Conservation (phyloP, 2,329 filamentous ascomycete genomes). For the Cladosporium sp. region DNA sequence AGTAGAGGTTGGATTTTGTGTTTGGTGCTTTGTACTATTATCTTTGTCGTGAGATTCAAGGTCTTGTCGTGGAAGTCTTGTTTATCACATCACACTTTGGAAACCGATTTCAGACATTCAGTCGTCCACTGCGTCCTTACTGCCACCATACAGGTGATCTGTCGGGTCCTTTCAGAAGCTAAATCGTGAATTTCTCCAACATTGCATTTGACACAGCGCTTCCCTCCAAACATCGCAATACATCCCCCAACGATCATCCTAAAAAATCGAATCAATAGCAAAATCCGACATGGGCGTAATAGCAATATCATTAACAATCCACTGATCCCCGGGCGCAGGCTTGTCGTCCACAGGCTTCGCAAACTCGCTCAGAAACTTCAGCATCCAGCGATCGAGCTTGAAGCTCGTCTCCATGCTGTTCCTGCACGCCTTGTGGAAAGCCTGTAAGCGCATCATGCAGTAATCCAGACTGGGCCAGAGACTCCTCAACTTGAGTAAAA, state of each 20-base stretch:
- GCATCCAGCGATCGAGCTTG: constrained; percentile 26
- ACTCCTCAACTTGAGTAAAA: constrained; percentile 4
- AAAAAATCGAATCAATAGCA: constrained; percentile 8
- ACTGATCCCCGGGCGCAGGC: constrained; percentile 5
- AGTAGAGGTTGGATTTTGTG: constrained; percentile 22
- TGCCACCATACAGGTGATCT: too few relatives aligned
- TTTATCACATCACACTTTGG: too few relatives aligned
- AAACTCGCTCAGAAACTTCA: constrained; percentile 37
- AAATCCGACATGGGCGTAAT: constrained; percentile 12
- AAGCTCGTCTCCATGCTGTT: constrained; percentile 13
- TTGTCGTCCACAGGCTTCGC: constrained; percentile 9
- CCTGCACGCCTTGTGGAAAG: constrained; percentile 11
- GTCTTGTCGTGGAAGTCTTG: too few relatives aligned
- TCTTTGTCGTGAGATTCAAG: not conserved
- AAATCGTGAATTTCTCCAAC: too few relatives aligned
- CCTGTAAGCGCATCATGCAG: constrained; percentile 9
- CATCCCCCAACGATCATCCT: not conserved
- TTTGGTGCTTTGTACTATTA: not conserved
- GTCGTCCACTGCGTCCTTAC: too few relatives aligned
- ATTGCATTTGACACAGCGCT: too few relatives aligned
- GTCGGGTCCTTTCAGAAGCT: too few relatives aligned
- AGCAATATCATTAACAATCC: constrained; percentile 9
- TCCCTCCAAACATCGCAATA: not conserved
- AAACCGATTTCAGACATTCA: too few relatives aligned
- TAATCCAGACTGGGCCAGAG: constrained; percentile 6